Percentiles rank a stretch among this genome's conserved stretches.
These are phyloP conservation scores for Peronosclerospora sorghi DNA, from an alignment of 352 stramenopile genomes.

Conservation along the genomic window DNA sequence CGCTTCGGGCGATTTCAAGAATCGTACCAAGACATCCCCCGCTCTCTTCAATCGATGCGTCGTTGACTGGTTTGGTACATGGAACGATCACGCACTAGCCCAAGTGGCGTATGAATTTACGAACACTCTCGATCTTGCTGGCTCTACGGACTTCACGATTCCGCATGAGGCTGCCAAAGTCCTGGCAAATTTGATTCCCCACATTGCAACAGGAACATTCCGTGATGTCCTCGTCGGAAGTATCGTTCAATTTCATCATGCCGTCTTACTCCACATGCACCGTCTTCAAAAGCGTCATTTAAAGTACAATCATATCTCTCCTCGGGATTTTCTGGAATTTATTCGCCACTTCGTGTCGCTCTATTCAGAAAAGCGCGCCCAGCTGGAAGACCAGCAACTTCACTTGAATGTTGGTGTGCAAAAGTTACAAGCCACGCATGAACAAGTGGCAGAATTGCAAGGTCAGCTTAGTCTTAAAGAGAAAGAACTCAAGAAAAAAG, in stretches of 20 bases:
- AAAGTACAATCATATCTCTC: conserved; percentile 86
- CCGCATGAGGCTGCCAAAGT: conserved; percentile 34
- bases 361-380: conserved; percentile 86
- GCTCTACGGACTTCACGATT: conserved; percentile 64
- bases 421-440: conserved; percentile 96
- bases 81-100: conserved; percentile 95
- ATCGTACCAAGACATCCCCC: conserved; percentile 96
- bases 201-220: conserved; percentile 60
- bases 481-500: conserved; percentile 92
- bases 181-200: conserved; percentile 48
- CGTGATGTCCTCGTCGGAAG: conserved; percentile 69
- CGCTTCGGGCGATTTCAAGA: conserved; percentile 92
- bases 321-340: conserved; percentile 89
- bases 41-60: conserved; percentile 99
- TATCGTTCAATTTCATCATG: conserved; percentile 85
- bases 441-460: conserved; percentile 91
- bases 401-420: conserved; percentile 98
- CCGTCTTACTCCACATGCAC: conserved; percentile 74
- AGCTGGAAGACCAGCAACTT: conserved; percentile 93
- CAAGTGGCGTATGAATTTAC: conserved; percentile 98
- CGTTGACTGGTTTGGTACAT: conserved; percentile 99
- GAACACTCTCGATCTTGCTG: conserved; percentile 89
- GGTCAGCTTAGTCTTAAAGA: conserved; percentile 90
- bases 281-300: conserved; percentile 78
- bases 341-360: conserved; percentile 85